Evolutionary conservation across 2,329 filamentous ascomycete species (phyloP).

Genomic region (Thermochaetoides dissita): DNA sequence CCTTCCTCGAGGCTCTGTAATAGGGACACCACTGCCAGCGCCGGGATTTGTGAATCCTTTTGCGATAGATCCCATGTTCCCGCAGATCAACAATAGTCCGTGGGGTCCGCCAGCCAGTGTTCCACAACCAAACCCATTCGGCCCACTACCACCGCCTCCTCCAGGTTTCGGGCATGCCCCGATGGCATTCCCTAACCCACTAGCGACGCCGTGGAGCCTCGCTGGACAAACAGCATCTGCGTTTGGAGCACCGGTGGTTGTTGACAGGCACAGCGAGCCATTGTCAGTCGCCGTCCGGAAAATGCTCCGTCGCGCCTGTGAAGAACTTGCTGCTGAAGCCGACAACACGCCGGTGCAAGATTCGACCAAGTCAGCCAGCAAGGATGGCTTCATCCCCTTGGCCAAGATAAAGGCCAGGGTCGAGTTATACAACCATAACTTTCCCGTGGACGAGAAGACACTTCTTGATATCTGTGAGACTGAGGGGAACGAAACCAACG

Average conservation of each 20-base stretch:
- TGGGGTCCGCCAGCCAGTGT: slow-evolving; percentile 12
- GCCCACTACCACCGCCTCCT: slow-evolving; percentile 32
- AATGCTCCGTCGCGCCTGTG: slow-evolving; percentile 67
- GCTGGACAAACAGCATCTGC: slow-evolving; percentile 4
- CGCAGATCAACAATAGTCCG: slow-evolving; percentile 12
- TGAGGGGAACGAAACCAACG: slow-evolving; percentile 72
- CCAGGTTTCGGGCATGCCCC: slow-evolving; percentile 29
- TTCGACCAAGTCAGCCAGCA: slow-evolving; percentile 17
- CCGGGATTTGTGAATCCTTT: slow-evolving; percentile 25
- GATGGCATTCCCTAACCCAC: slow-evolving; percentile 15
- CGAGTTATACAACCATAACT: slow-evolving; percentile 40
- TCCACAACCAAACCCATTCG: slow-evolving; percentile 13
- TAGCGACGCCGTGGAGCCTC: slow-evolving; percentile 13
- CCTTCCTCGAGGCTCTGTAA: slow-evolving; percentile 21
- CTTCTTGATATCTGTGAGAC: slow-evolving; percentile 80
- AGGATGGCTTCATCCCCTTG: slow-evolving; percentile 57
- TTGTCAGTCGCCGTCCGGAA: slow-evolving; percentile 56
- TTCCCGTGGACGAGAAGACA: slow-evolving; percentile 42
- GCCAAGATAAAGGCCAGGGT: slow-evolving; percentile 52
- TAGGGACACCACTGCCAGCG: slow-evolving; percentile 27
- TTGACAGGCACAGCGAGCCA: slow-evolving; percentile 39
- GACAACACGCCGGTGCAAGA: slow-evolving; percentile 10
- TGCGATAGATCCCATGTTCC: slow-evolving; percentile 17
- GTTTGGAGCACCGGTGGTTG: slow-evolving; percentile 18
- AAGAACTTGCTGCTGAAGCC: slow-evolving; percentile 32